Evolutionary conservation across 169 alveolate species (phyloP), one percentile per base, ranked within the genome.

Genomic region (Plasmodium cynomolgi): DNA sequence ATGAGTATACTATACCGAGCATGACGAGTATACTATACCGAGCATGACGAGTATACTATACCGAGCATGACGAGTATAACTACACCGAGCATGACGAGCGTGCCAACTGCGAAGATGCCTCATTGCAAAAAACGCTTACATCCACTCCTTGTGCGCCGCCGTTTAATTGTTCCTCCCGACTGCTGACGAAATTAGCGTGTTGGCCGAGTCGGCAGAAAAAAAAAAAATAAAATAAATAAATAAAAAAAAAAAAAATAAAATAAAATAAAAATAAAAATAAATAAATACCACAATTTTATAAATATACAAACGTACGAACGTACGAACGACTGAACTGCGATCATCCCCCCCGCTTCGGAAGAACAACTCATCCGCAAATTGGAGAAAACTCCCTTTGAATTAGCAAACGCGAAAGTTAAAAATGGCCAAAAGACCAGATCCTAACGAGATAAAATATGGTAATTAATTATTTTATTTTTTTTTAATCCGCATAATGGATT

Each of bases 361-460:
- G 31, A 33, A 83, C 47, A 83, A 47, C 58, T 83, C 72, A 58
- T 29, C 29, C 31, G 44, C 44, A 37, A 34, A 17, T 29, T 50
- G 44, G 34, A 37, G 31, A 31, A 41, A 80, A 13, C 68, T 81
- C 77, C 77, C 77, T 81, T 71, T 13, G 34, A 56, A 91, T 37
- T 74, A 37, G 9, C 68, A 91, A 84, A 29, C 20, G 39, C 37
- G 44, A 54, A 75, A 34, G 31, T 56, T 17, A 15, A 86, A 86
- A 77, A 96, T 96, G 97, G 97, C 97, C 71, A 95, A 95, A 96
- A 96, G 95, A 92, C 97, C 97, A 75, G 97, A 96, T 92, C 97
- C 97, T 11, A 95, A 95, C 81, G 96, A 96, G 88, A 93, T 96
- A 41, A 96, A 92, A 73, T 94, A 96, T 86, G 97, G 97, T 96